These are phyloP conservation scores for Cryptosporidium parvum DNA, from an alignment of 169 alveolate genomes.

Conservation along the genomic window DNA sequence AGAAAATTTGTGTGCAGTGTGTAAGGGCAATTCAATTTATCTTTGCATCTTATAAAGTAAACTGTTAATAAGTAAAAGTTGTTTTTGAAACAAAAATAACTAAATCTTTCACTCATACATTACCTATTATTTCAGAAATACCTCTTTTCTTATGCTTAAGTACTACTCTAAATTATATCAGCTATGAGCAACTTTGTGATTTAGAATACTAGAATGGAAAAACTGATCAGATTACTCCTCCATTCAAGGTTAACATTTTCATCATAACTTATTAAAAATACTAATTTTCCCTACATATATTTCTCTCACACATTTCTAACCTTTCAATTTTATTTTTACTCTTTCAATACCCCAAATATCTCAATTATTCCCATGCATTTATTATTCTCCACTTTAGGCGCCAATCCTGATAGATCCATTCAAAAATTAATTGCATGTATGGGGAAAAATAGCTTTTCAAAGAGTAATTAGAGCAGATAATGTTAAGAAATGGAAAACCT, in stretches of 20 bases:
- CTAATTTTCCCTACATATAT: neutral
- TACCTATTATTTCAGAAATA: neutral
- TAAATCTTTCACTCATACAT: neutral
- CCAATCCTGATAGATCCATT: conserved; percentile 1
- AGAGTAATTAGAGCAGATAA: neutral
- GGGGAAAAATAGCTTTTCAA: neutral
- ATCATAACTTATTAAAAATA: neutral
- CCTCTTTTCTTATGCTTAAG: neutral
- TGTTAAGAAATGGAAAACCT: conserved; percentile 20
- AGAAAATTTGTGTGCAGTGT: conserved; percentile 19
- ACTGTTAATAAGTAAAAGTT: no score
- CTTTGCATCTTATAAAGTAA: neutral
- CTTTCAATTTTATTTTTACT: neutral
- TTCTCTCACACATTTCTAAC: neutral
- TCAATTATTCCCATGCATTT: neutral
- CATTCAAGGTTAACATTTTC: neutral
- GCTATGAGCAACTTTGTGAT: neutral
- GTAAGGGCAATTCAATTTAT: neutral
- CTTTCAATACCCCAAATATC: neutral
- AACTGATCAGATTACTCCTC: neutral
- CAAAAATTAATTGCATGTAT: neutral
- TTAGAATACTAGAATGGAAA: neutral
- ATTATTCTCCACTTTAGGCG: conserved; percentile 13
- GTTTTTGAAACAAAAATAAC: neutral
- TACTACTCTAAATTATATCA: no score